Conservation (phyloP, 148 eudicot genomes). For the Talinum fruticosum region DNA sequence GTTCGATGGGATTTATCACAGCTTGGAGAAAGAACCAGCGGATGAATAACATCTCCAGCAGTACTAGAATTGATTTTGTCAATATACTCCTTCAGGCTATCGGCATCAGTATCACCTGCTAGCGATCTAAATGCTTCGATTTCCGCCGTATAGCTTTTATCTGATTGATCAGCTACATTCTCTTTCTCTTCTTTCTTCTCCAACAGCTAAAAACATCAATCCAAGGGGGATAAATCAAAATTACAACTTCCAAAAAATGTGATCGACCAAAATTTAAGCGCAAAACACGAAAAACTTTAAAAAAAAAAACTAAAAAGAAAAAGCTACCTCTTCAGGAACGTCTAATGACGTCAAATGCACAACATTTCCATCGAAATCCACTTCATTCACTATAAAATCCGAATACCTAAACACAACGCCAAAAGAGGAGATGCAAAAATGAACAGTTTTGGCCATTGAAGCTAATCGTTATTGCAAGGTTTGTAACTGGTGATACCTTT, state of each 20-base stretch:
- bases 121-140: slow-evolving; percentile 66
- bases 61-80: slow-evolving; percentile 52
- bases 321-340: slow-evolving; percentile 61
- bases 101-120: slow-evolving; percentile 72
- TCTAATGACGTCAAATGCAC: slow-evolving; percentile 72
- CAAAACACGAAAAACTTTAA: neutral
- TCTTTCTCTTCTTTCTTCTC: slow-evolving; percentile 53
- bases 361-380: slow-evolving; percentile 82
- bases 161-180: slow-evolving; percentile 40
- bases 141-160: slow-evolving; percentile 52
- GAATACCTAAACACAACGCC: slow-evolving; percentile 54
- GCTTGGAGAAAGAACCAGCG: slow-evolving; percentile 75
- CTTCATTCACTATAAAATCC: slow-evolving; percentile 96
- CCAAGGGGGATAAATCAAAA: neutral
- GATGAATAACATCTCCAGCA: slow-evolving; percentile 36
- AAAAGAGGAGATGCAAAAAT: neutral
- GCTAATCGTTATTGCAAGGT: neutral
- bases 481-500: slow-evolving; percentile 43
- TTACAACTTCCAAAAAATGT: neutral
- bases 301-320: neutral
- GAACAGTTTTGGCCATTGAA: too few relatives aligned
- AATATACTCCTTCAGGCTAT: slow-evolving; percentile 50
- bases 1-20: slow-evolving; percentile 84
- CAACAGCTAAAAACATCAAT: slow-evolving; percentile 38
- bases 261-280: neutral